Conservation (phyloP, 2,329 filamentous ascomycete species). For the Chaetomiaceae sp. region DNA sequence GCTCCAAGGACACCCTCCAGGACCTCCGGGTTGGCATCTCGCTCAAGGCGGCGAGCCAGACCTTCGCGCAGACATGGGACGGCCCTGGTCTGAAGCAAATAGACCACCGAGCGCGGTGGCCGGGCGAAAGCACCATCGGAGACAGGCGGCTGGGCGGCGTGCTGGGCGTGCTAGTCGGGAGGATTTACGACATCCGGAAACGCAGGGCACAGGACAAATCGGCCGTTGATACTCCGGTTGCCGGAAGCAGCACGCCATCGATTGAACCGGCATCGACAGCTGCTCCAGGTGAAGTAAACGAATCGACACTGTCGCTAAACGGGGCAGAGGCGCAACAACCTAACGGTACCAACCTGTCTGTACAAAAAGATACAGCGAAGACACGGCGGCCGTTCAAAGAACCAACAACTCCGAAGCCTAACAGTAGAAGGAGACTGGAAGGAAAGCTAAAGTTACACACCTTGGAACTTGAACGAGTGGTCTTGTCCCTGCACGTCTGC, state of each 20-base stretch:
- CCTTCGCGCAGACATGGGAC: conserved; percentile 62
- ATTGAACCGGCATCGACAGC: not conserved
- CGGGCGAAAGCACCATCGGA: conserved; percentile 54
- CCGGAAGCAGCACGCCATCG: not conserved
- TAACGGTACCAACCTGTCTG: too few relatives aligned
- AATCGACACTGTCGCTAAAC: too few relatives aligned
- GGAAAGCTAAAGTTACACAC: conserved; percentile 63
- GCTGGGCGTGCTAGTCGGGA: conserved; percentile 62
- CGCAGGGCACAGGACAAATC: conserved; percentile 9
- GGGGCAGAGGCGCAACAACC: too few relatives aligned
- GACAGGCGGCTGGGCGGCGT: conserved; percentile 63
- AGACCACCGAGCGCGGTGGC: conserved; percentile 54
- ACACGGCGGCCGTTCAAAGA: too few relatives aligned
- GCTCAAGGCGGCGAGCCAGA: conserved; percentile 37
- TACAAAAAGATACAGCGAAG: too few relatives aligned
- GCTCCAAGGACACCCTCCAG: conserved; percentile 60
- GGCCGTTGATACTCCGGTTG: not conserved
- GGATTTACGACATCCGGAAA: conserved; percentile 57
- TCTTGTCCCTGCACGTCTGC: conserved; percentile 67
- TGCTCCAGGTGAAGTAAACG: too few relatives aligned
- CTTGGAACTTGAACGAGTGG: conserved; percentile 70
- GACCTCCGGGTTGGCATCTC: conserved; percentile 74
- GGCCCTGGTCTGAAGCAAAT: conserved; percentile 59
- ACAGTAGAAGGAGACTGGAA: conserved; percentile 39
- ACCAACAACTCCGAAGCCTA: not conserved